phyloP scores from a whole-genome alignment of 78 protist genomes.

The Goniomonas avonlea region DNA sequence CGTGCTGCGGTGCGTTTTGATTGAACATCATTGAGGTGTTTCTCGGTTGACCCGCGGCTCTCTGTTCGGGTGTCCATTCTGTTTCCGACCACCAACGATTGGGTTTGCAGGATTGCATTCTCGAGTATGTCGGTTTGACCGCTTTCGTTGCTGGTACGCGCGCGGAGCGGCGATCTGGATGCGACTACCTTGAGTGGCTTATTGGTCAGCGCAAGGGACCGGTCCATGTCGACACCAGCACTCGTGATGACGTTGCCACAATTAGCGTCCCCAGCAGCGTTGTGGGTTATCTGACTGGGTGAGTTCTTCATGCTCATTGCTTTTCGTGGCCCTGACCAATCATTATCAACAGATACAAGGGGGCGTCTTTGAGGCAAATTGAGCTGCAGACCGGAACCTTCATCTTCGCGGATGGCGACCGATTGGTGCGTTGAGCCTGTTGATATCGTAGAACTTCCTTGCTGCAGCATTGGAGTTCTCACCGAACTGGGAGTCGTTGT shows the following conservation, averaged over 20 bases:
- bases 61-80: background rate
- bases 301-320: background rate
- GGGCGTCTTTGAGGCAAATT: background rate
- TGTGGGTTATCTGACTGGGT: background rate
- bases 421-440: background rate
- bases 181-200: constrained; percentile 3
- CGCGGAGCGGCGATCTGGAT: no score
- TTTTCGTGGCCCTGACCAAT: background rate
- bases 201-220: background rate
- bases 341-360: background rate
- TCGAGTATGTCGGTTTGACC: no score
- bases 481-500: no score
- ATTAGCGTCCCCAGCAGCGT: background rate
- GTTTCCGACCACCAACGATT: background rate
- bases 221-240: background rate
- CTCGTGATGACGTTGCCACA: background rate
- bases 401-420: constrained; percentile 15
- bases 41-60: background rate
- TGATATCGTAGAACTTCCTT: no score
- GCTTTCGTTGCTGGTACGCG: no score
- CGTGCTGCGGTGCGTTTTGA: no score
- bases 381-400: background rate
- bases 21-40: no score
- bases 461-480: no score
- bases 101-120: background rate